phyloP scores from a whole-genome alignment of 2,329 filamentous ascomycete species.

The Epichloe typhina region DNA sequence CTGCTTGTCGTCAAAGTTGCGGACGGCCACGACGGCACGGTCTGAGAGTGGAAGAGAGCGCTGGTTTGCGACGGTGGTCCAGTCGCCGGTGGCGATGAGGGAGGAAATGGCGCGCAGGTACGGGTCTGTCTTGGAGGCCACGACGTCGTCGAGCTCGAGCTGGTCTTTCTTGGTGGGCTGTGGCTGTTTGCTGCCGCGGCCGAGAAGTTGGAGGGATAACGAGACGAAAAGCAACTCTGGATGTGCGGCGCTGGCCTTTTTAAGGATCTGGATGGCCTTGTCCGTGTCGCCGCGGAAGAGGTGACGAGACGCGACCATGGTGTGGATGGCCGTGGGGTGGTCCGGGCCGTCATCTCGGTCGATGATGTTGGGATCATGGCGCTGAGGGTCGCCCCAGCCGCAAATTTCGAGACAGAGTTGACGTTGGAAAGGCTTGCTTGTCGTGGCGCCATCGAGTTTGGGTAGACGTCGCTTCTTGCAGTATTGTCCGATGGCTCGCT shows the following conservation, averaged over 20 bases:
- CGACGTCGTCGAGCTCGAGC: conserved; percentile 44
- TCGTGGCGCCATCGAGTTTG: conserved; percentile 48
- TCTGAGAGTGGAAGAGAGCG: conserved; percentile 61
- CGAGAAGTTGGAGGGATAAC: conserved; percentile 50
- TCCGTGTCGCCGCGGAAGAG: conserved; percentile 59
- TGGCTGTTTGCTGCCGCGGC: conserved; percentile 31
- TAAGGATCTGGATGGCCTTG: conserved; percentile 56
- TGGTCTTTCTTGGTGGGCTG: conserved; percentile 26
- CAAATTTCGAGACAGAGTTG: conserved; percentile 66
- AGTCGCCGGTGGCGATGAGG: conserved; percentile 64
- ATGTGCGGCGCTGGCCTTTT: conserved; percentile 48
- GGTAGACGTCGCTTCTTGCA: conserved; percentile 50
- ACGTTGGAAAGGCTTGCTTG: conserved; percentile 54
- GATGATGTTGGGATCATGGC: conserved; percentile 28
- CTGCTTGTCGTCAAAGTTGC: conserved; percentile 48
- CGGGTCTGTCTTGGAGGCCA: conserved; percentile 55
- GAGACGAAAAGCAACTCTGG: conserved; percentile 57
- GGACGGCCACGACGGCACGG: conserved; percentile 59
- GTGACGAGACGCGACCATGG: conserved; percentile 64
- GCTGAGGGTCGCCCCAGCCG: conserved; percentile 51
- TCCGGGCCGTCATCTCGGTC: conserved; percentile 30
- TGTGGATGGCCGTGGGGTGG: conserved; percentile 44
- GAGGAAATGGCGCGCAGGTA: conserved; percentile 71
- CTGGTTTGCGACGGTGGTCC: conserved; percentile 61
- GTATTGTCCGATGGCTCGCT: conserved; percentile 48